Evolutionary conservation across 805 yeast genomes (phyloP), one percentile per base, ranked within the genome.

Genomic region (Ascoidea tarda): DNA sequence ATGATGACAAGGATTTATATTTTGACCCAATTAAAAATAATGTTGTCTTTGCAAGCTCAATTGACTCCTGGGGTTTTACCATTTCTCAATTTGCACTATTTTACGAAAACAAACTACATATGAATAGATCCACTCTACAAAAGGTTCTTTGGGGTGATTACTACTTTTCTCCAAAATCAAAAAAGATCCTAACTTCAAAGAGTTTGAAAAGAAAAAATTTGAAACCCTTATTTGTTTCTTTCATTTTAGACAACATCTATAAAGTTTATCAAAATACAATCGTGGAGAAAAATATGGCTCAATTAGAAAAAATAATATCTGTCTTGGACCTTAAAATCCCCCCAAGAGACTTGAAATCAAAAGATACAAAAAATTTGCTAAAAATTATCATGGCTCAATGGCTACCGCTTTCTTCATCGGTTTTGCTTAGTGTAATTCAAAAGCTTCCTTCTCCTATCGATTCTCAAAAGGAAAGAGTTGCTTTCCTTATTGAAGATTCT

Each of bases 21-120:
- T 91, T 91, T 57, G 75, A 87, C 16, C 99, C 99, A 0, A 86
- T 84, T 50, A 76, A 79, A 58, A 88, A 88, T 63, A 91, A 91
- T 62, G 96, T 91, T 5, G 79, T 91, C 0, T 91, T 91, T 70
- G 91, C 96, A 0, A 75, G 82, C 33, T 99, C 99, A 1, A 73
- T 85, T 16, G 99, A 93, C 68, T 98, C 98, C 10, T 93, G 99
- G 98, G 99, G 98, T 1, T 93, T 93, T 66, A 85, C 87, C 47
- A 73, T 93, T 50, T 79, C 87, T 51, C 96, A 93, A 58, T 86
- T 93, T 66, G 86, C 96, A 6, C 82, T 84, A 53, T 80, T 93
- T 42, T 87, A 88, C 64, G 93, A 84, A 68, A 78, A 79, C 50
- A 88, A 88, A 60, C 70, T 91, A 16, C 96, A 96, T 0, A 84